Base-by-base conservation (phyloP, 164 flowering plant genomes). In the Berberis vulgaris region DNA sequence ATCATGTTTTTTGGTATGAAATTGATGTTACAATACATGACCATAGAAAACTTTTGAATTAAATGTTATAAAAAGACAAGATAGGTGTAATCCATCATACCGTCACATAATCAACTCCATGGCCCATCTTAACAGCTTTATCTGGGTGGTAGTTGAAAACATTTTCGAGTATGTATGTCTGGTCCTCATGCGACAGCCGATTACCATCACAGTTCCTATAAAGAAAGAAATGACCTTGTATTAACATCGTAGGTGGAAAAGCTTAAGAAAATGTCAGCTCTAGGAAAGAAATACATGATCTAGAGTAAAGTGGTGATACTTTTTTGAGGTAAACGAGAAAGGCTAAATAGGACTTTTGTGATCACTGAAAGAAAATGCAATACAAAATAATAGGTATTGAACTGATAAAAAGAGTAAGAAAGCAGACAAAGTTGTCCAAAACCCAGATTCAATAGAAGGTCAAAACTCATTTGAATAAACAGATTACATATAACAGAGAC, bases 81-180 rank as follows among this genome's bases (percentile, higher is more conserved):
- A 8, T 13, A 56, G 7, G 40, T 10, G 54, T 3, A 49, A 7
- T 6, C 12, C 38, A 63, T 41, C 79, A 70, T 87, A 94, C 99
- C 87, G 65, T 88, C 62, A 95, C 54, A 73, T 79, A 72, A 49
- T 91, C 85, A 65, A 91, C 60, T 67, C 97, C 93, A 66, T 69
- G 53, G 45, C 96, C 92, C 76, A 80, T 83, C 77, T 95, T 95
- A 6, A 49, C 72, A 3, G 73, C 85, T 73, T 85, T 91, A 49
- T 95, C 88, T 5, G 99, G 99, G 76, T 95, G 97, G 74, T 85
- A 65, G 47, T 68, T 78, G 41, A 95, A 76, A 46, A 91, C 89
- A 57, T 82, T 85, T 1, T 86, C 90, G 8, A 88, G 69, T 4
- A 95, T 69, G 72, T 63, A 91, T 1, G 79, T 54, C 62, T 91